A percentile compares a stretch with the other conserved stretches of the same genome.
Conservation (phyloP, 2,329 filamentous ascomycete genomes). For the Incumbomyces lentus region DNA sequence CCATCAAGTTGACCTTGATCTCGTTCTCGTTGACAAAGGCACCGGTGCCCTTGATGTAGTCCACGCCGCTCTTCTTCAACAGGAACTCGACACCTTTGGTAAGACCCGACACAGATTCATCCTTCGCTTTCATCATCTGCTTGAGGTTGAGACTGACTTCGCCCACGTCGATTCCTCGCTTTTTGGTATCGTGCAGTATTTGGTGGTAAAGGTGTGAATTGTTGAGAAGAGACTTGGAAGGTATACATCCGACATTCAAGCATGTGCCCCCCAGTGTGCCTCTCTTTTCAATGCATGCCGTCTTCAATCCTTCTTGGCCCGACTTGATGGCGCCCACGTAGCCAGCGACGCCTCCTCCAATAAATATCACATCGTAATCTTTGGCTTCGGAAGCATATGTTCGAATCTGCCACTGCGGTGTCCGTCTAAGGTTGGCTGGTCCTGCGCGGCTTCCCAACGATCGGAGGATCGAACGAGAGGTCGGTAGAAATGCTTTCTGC, state of each 20-base stretch:
- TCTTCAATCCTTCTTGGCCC: conserved; percentile 94
- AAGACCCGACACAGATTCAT: conserved; percentile 73
- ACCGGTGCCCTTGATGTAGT: conserved; percentile 91
- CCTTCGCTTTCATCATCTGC: conserved; percentile 98
- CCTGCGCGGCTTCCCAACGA: conserved; percentile 9
- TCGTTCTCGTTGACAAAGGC: conserved; percentile 83
- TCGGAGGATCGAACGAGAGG: conserved; percentile 6
- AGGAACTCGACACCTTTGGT: conserved; percentile 98
- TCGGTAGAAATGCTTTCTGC: conserved; percentile 7
- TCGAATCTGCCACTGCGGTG: conserved; percentile 20
- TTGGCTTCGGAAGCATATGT: conserved; percentile 41
- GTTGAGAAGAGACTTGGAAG: conserved; percentile 98
- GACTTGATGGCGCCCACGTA: conserved; percentile 99
- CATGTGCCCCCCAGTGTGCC: conserved; percentile 91
- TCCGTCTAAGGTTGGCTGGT: conserved; percentile 19
- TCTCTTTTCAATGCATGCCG: conserved; percentile 96
- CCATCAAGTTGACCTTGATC: conserved; percentile 77
- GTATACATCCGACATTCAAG: conserved; percentile 98
- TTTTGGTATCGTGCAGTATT: conserved; percentile 92
- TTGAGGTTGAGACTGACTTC: conserved; percentile 92
- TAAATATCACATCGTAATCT: conserved; percentile 94
- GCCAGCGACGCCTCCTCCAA: conserved; percentile 93
- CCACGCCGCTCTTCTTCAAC: conserved; percentile 98
- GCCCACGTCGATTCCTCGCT: conserved; percentile 91
- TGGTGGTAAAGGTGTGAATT: conserved; percentile 98